These are phyloP conservation scores for Gentiana straminea DNA, from an alignment of 257 asterid genomes.

Conservation along the genomic window DNA sequence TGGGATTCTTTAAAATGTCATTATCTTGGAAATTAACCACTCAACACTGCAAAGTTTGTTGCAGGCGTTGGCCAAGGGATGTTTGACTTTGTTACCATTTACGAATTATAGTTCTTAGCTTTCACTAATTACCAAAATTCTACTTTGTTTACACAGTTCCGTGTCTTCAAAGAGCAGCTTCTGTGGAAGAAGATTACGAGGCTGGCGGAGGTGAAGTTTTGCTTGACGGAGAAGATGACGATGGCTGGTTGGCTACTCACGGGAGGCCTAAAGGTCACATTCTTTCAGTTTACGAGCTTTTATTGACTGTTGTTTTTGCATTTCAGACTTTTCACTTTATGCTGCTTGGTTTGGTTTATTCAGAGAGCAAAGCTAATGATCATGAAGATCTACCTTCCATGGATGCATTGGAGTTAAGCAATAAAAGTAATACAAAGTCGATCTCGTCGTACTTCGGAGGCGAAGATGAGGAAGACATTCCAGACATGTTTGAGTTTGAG, in stretches of 20 bases:
- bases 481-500: conserved; percentile 82
- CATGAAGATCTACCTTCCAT: conserved; percentile 80
- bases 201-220: conserved; percentile 97
- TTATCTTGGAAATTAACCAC: no score
- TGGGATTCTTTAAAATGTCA: no score
- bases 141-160: conserved; percentile 52
- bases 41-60: no score
- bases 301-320: background rate
- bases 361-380: conserved; percentile 54
- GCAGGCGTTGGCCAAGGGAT: background rate
- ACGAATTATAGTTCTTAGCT: background rate
- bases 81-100: background rate
- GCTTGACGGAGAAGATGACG: conserved; percentile 76
- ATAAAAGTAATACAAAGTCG: conserved; percentile 54
- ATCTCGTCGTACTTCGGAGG: conserved; percentile 80
- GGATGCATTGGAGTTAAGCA: conserved; percentile 72
- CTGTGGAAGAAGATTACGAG: conserved; percentile 90
- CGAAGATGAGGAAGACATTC: conserved; percentile 90
- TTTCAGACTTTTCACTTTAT: background rate
- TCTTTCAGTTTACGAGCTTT: background rate
- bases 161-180: conserved; percentile 90
- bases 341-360: conserved; percentile 17
- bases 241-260: conserved; percentile 99
- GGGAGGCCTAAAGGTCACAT: conserved; percentile 74
- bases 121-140: background rate